These are phyloP conservation scores for Fusarium longipes DNA, from an alignment of 2,329 filamentous ascomycete species.

Conservation along the genomic window DNA sequence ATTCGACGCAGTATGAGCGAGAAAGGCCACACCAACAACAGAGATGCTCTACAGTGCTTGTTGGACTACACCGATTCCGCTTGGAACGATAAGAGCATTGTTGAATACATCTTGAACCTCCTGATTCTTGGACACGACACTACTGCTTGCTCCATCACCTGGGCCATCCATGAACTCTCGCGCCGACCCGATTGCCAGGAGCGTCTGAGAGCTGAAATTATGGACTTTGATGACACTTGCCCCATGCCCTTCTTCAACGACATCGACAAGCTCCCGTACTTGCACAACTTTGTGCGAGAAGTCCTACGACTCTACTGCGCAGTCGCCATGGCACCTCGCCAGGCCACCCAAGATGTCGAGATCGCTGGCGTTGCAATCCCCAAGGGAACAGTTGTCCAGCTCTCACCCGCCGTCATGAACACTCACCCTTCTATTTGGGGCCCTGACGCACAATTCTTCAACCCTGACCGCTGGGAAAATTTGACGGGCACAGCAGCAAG, in stretches of 20 bases:
- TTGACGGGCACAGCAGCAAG: slow-evolving; percentile 40
- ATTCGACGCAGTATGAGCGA: slow-evolving; percentile 8
- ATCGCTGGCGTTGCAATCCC: slow-evolving; percentile 53
- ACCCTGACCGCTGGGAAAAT: slow-evolving; percentile 54
- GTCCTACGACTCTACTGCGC: slow-evolving; percentile 56
- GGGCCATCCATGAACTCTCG: slow-evolving; percentile 56
- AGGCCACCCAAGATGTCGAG: slow-evolving; percentile 50
- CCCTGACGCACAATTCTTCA: slow-evolving; percentile 48
- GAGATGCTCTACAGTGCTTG: slow-evolving; percentile 50
- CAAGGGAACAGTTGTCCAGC: slow-evolving; percentile 53
- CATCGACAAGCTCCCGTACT: slow-evolving; percentile 51
- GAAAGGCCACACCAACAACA: slow-evolving; percentile 1
- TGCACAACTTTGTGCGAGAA: slow-evolving; percentile 58
- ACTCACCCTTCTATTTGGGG: slow-evolving; percentile 54
- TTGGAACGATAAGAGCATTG: slow-evolving; percentile 45
- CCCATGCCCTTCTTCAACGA: slow-evolving; percentile 30
- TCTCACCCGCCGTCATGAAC: slow-evolving; percentile 53
- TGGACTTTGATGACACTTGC: slow-evolving; percentile 23
- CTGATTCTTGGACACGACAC: slow-evolving; percentile 59
- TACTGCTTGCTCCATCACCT: slow-evolving; percentile 56
- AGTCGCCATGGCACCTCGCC: slow-evolving; percentile 51
- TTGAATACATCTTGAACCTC: slow-evolving; percentile 55
- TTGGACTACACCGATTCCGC: slow-evolving; percentile 46
- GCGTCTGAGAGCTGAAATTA: slow-evolving; percentile 54
- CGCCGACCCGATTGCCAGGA: slow-evolving; percentile 52